phyloP scores from a whole-genome alignment of 2,329 filamentous ascomycete genomes.

The Fusarium chaquense region DNA sequence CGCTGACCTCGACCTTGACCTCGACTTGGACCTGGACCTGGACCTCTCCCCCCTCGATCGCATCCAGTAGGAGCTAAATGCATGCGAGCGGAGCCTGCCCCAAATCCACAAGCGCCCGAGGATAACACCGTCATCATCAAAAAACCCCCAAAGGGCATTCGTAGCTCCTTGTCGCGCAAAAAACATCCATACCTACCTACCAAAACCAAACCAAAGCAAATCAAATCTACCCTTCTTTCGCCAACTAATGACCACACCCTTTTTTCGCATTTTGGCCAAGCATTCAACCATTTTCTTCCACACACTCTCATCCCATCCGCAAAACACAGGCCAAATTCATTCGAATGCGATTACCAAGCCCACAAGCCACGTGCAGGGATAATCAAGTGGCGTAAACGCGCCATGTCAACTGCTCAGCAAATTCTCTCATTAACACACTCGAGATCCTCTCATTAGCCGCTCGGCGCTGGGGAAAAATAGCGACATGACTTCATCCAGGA shows the following conservation, averaged over 20 bases:
- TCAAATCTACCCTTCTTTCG: background rate
- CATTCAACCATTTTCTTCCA: background rate
- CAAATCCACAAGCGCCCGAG: background rate
- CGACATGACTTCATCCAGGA: background rate
- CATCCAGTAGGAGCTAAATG: conserved; percentile 12
- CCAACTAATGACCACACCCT: background rate
- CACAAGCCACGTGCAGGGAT: conserved; percentile 4
- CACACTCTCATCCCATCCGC: background rate
- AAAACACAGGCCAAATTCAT: no score
- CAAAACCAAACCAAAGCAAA: background rate
- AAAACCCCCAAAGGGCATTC: no score
- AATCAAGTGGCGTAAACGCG: conserved; percentile 14
- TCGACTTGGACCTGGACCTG: no score
- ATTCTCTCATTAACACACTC: conserved; percentile 22
- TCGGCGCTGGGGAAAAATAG: background rate
- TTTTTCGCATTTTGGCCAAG: background rate
- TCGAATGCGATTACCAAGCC: conserved; percentile 5
- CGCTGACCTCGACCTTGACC: background rate
- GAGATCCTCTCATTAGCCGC: background rate
- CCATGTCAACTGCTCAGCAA: conserved; percentile 8
- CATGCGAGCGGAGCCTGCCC: background rate
- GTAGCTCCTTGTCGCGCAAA: background rate
- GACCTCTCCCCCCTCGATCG: background rate
- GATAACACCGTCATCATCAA: background rate
- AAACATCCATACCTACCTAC: background rate